These are phyloP conservation scores for Platanus orientalis DNA, from an alignment of 164 flowering plant genomes.

Conservation along the genomic window DNA sequence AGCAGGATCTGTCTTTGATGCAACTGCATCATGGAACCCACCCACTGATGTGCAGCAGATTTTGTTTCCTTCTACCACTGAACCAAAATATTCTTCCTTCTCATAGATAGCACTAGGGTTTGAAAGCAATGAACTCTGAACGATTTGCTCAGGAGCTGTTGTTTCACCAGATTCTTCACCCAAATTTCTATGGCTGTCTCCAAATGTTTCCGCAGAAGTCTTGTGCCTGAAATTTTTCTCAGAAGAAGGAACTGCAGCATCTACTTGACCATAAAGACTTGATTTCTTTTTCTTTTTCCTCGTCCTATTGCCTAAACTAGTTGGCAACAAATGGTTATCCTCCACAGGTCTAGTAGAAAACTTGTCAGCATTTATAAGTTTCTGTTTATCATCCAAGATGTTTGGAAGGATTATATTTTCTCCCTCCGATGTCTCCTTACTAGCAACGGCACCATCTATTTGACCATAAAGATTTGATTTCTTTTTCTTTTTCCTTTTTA, in stretches of 20 bases:
- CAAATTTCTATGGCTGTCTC: constrained; percentile 4
- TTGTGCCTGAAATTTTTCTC: constrained; percentile 9
- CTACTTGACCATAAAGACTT: constrained; percentile 4
- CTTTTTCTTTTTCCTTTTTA: constrained; percentile 22
- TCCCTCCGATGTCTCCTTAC: constrained; percentile 2
- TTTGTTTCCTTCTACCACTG: too few relatives aligned
- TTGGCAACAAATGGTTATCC: constrained; percentile 7
- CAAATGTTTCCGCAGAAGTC: constrained; percentile 1
- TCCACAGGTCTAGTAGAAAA: constrained; percentile 11
- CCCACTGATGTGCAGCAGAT: too few relatives aligned
- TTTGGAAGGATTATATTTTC: constrained; percentile 4
- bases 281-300: constrained; percentile 12
- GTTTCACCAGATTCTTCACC: constrained; percentile 15
- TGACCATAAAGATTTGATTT: too few relatives aligned
- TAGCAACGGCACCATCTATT: too few relatives aligned
- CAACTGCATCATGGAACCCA: too few relatives aligned
- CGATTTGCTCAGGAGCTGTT: constrained; percentile 7
- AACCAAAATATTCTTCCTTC: constrained; percentile 11
- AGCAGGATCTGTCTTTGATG: too few relatives aligned
- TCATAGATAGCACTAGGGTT: constrained; percentile 4
- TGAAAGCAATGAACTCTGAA: not conserved
- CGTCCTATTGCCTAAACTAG: constrained; percentile 1
- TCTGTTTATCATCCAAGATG: constrained; percentile 9
- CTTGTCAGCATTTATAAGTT: constrained; percentile 6
- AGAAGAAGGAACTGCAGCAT: constrained; percentile 12